Evolutionary conservation across 805 yeast genomes (phyloP), one percentile per base, ranked within the genome.

Genomic region (Wickerhamomyces canadensis): DNA sequence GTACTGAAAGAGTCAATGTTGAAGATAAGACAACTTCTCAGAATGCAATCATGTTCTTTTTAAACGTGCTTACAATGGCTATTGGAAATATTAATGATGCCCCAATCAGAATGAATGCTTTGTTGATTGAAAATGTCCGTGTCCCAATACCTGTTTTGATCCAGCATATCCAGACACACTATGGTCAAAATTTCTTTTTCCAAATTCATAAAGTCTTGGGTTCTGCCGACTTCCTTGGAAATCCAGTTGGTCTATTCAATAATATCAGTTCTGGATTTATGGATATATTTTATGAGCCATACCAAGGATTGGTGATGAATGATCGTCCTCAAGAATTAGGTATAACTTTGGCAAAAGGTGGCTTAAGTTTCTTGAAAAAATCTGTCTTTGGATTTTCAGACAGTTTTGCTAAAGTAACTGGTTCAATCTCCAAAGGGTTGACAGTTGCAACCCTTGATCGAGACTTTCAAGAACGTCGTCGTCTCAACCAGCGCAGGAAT

Each of bases 71-170:
- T 42, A 88, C 97, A 0, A 89, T 91, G 97, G 95, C 98, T 0
- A 76, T 93, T 44, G 98, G 98, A 19, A 93, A 91, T 57, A 85
- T 94, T 42, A 91, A 91, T 55, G 97, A 93, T 60, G 98, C 99
- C 0, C 98, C 98, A 1, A 84, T 93, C 31, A 76, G 83, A 52
- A 65, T 93, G 56, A 87, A 91, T 52, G 88, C 98, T 0, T 68
- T 94, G 48, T 72, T 87, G 41, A 72, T 91, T 55, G 97, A 88
- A 50, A 93, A 93, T 55, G 78, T 89, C 11, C 72, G 96, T 42
- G 94, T 89, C 1, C 95, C 97, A 4, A 57, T 84, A 4, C 85
- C 88, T 2, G 69, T 82, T 21, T 68, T 93, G 45, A 42, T 77
- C 23, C 82, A 80, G 41, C 78, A 84, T 23, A 70, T 91, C 17